These are phyloP conservation scores for Macrolepiota dolichaula DNA, from an alignment of 768 basidiomycete species.

Conservation along the genomic window DNA sequence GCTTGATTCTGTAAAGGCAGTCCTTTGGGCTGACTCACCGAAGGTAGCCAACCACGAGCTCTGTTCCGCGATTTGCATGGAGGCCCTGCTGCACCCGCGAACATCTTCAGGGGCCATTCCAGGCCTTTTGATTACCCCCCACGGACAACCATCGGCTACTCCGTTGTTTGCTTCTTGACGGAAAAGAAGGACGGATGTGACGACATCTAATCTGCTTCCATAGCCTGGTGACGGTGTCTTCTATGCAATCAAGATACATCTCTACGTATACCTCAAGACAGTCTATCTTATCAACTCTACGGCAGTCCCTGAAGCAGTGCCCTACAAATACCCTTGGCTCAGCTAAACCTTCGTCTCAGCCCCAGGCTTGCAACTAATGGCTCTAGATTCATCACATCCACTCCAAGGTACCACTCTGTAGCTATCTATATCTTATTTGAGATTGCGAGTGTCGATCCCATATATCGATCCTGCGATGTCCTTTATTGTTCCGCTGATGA, in stretches of 20 bases:
- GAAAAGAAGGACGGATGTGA: constrained; percentile 1
- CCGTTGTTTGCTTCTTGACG: background rate
- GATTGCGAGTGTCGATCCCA: constrained; percentile 1
- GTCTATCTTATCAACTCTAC: constrained; percentile 1
- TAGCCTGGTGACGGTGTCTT: background rate
- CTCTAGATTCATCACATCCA: background rate
- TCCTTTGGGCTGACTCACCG: background rate
- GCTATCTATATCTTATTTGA: background rate
- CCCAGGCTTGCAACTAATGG: background rate
- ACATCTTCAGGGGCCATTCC: background rate
- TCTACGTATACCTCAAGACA: background rate
- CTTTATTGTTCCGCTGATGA: constrained; percentile 1
- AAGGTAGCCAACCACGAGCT: background rate
- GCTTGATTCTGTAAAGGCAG: background rate
- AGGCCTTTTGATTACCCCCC: background rate
- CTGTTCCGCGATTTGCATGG: constrained; percentile 2
- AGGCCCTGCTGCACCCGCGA: background rate
- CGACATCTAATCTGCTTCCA: constrained; percentile 6
- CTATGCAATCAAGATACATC: constrained; percentile 2
- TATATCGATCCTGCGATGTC: background rate
- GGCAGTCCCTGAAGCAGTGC: background rate
- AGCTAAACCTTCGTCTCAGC: background rate
- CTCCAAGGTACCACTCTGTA: background rate
- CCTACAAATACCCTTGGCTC: background rate
- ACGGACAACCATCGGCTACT: background rate